Conservation (phyloP, 1,139 yeast species). For the Suhomyces bribrorum region DNA sequence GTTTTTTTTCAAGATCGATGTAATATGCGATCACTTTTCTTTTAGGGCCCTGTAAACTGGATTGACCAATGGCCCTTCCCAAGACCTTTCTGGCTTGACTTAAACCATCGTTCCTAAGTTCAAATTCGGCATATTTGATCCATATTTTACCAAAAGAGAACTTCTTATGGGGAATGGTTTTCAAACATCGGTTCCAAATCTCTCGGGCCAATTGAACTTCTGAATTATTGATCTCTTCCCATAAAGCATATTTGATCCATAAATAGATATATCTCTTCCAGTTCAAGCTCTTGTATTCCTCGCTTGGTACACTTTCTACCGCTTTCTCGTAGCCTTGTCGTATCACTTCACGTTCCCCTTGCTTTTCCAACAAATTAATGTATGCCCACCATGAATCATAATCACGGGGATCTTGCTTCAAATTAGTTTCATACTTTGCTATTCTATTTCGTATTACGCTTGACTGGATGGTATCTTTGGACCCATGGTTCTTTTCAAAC, state of each 20-base stretch:
- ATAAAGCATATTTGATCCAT: slow-evolving; percentile 68
- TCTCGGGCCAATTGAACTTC: slow-evolving; percentile 50
- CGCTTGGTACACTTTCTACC: slow-evolving; percentile 35
- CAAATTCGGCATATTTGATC: slow-evolving; percentile 73
- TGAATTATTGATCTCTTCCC: slow-evolving; percentile 54
- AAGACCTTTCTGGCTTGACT: slow-evolving; percentile 63
- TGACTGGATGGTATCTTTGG: slow-evolving; percentile 50
- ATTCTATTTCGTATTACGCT: slow-evolving; percentile 57
- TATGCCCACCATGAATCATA: slow-evolving; percentile 85
- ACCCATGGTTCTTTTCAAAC: slow-evolving; percentile 69
- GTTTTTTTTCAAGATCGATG: slow-evolving; percentile 52
- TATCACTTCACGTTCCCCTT: slow-evolving; percentile 4
- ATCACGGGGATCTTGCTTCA: slow-evolving; percentile 53
- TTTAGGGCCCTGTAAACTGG: slow-evolving; percentile 50
- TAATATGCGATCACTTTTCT: slow-evolving; percentile 61
- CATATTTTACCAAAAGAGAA: slow-evolving; percentile 76
- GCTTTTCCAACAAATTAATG: slow-evolving; percentile 30
- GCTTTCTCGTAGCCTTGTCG: slow-evolving; percentile 47
- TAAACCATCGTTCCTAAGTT: slow-evolving; percentile 58
- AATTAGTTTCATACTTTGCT: slow-evolving; percentile 51
- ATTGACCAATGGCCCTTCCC: slow-evolving; percentile 69
- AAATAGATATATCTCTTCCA: slow-evolving; percentile 74
- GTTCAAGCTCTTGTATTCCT: slow-evolving; percentile 35
- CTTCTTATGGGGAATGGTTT: slow-evolving; percentile 53
- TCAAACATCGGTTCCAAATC: slow-evolving; percentile 52